A percentile compares a stretch with the other conserved stretches of the same genome.
Conservation (phyloP, 2,329 filamentous ascomycete genomes). For the Venturia aucupariae region DNA sequence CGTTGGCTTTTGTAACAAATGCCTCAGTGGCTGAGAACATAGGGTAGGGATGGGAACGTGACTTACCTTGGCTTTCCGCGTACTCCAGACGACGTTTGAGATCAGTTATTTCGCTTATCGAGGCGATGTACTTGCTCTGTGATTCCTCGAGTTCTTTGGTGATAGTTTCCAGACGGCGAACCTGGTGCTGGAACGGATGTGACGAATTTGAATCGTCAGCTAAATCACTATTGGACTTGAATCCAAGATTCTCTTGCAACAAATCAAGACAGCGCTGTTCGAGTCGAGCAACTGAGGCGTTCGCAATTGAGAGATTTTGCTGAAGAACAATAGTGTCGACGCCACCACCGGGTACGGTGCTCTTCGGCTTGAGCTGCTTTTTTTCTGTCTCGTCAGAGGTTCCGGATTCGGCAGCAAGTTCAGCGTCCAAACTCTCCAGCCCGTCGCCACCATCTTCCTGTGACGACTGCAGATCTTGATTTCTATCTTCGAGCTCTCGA, state of each 20-base stretch:
- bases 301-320: constrained; percentile 12
- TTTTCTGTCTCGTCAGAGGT: background rate
- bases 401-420: constrained; percentile 26
- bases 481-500: constrained; percentile 36
- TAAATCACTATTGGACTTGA: constrained; percentile 11
- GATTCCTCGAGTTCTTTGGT: constrained; percentile 12
- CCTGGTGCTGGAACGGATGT: constrained; percentile 15
- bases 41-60: background rate
- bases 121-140: constrained; percentile 17
- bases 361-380: background rate
- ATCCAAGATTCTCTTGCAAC: constrained; percentile 16
- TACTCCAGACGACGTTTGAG: constrained; percentile 16
- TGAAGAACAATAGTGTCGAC: constrained; percentile 13
- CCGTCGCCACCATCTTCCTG: constrained; percentile 17
- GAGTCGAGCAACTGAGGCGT: constrained; percentile 11
- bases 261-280: constrained; percentile 16
- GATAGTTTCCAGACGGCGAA: constrained; percentile 6
- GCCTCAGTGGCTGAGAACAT: constrained; percentile 1
- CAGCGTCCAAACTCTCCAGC: constrained; percentile 30
- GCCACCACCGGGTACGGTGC: background rate
- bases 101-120: constrained; percentile 18
- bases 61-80: constrained; percentile 12
- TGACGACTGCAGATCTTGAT: constrained; percentile 33
- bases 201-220: constrained; percentile 6
- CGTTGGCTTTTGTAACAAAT: constrained; percentile 7